Evolutionary conservation across 106 monocot genomes (phyloP), one percentile per base, ranked within the genome.

Genomic region (Dendrobium officinale): DNA sequence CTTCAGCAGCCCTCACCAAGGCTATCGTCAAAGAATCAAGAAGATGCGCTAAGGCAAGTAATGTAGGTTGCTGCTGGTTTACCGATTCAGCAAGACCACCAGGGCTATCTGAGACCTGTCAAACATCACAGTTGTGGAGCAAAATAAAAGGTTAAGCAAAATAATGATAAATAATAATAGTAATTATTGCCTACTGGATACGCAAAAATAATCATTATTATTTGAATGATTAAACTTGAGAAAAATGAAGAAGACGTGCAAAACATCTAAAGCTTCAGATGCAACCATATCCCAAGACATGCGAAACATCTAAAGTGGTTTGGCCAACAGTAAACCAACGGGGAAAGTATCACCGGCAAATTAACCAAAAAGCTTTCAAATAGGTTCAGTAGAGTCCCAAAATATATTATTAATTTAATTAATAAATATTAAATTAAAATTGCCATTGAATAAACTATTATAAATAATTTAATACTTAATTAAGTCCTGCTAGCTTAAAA

Each of bases 1-100:
- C 97, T 88, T 98, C 94, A 40, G 88, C 84, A 59, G 89, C 82
- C 77, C 82, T 94, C 78, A 89, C 97, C 26, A 98, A 49, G 78
- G 86, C 10, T 84, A 67, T 72, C 37, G 84, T 77, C 45, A 91
- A 56, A 48, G 89, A 94, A 78, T 84, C 82, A 80, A 98, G 92
- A 84, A 94, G 90, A 55, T 64, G 49, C 68, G 85, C 83, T 75
- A 96, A 77, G 76, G 82, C 79, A 72, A 88, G 75, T 81, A 98
- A 81, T 40, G 92, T 89, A 37, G 92, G 97, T 81, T 88, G 88
- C 77, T 85, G 86, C 26, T 73, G 82, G 26, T 7, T 37, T 79
- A 67, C 49, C 40, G 79, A 49, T 73, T 77, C 83, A 79, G 67
- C 58, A 22, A 45, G 4, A 51, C 79, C 78, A 82, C 80, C 78